These are phyloP conservation scores for Eutrema yunnanense DNA, from an alignment of 345 rosid species.

Conservation along the genomic window DNA sequence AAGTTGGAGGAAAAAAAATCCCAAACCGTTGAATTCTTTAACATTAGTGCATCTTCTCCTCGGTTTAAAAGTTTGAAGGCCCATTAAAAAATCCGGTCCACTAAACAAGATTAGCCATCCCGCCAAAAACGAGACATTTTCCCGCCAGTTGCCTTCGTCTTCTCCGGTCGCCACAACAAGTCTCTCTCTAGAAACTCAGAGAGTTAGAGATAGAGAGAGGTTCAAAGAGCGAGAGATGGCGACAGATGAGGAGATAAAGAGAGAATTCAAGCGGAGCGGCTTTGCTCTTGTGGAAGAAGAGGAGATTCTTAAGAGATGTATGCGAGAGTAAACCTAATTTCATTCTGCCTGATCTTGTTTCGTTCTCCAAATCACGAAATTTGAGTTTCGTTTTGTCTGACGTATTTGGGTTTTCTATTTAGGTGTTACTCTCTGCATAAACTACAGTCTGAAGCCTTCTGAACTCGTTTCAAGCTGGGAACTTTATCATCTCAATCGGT, in stretches of 20 bases:
- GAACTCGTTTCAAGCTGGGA: conserved; percentile 95
- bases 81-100: background rate
- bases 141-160: conserved; percentile 50
- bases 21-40: background rate
- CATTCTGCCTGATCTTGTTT: background rate
- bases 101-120: background rate
- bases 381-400: background rate
- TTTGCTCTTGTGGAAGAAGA: conserved; percentile 58
- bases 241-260: conserved; percentile 72
- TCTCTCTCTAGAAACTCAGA: conserved; percentile 34
- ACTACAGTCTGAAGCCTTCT: conserved; percentile 62
- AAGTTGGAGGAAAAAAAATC: background rate
- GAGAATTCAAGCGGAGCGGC: conserved; percentile 54
- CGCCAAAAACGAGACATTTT: conserved; percentile 26
- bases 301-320: conserved; percentile 67
- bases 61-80: background rate
- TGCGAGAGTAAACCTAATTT: background rate
- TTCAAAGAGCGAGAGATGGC: conserved; percentile 16
- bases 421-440: conserved; percentile 79
- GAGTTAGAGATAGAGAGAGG: background rate
- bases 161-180: conserved; percentile 12
- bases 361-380: background rate
- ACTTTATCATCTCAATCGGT: conserved; percentile 83
- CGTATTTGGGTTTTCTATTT: background rate
- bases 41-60: background rate